Evolutionary conservation across 2,329 filamentous ascomycete genomes (phyloP), one percentile per base, ranked within the genome.

Genomic region (Rachicladosporium sp.): DNA sequence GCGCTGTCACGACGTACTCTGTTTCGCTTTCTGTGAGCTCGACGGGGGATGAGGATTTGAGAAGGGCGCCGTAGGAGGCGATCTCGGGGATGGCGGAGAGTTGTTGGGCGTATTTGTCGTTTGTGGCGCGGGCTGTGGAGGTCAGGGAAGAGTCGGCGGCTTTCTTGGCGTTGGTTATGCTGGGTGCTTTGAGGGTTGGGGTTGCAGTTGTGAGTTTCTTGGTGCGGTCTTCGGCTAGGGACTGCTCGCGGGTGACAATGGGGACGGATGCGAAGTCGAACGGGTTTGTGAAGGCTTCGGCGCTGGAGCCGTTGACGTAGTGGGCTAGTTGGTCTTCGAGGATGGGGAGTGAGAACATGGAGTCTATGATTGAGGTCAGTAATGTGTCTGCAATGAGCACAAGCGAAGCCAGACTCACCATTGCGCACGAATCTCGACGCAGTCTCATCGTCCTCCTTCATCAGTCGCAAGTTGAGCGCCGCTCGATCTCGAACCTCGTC

Each of bases 281-380:
- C 5, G 91, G 80, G 29, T 70, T 69, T 31, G 80, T 75, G 54
- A 96, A 98, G 0, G 82, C 84, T 32, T 81, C 76, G 61, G 88
- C 87, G 55, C 91, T 85, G 39, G 87, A 84, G 9, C 88, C 87
- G 11, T 88, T 94, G 52, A 98, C 89, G 56, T 98, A 98, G 77
- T 93, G 83, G 50, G 95, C 88, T 37, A 98, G 78, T 60, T 96
- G 88, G 59, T 96, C 89, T 69, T 96, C 91, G 45, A 98, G 93
- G 43, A 85, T 87, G 8, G 87, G 84, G 13, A 98, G 74, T 6
- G 89, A 93, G 62, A 89, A 98, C 77, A 93, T 93, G 47, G 79
- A 93, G 60, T 96, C 89, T 88, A 52, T 6, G 15, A 38, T 10
- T 13, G 10, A 27, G 15, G 33, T 58, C 40, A 62, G 52, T 37